These are phyloP conservation scores for Neonothopanus nambi DNA, from an alignment of 1,284 basidiomycete genomes.

Conservation along the genomic window DNA sequence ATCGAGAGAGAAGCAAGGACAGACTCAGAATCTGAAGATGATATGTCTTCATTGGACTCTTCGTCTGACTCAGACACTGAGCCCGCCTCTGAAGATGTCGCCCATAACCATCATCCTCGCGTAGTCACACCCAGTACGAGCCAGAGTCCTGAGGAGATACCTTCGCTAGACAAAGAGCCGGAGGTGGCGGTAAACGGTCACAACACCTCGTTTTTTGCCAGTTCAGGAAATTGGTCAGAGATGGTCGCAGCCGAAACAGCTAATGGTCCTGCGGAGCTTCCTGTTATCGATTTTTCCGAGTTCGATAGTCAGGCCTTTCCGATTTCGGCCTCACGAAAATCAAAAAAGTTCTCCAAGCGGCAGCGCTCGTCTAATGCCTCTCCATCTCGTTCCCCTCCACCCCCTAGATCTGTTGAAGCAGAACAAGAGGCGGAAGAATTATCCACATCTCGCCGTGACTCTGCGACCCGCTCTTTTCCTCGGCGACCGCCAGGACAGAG, in stretches of 20 bases:
- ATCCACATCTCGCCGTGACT: constrained; percentile 22
- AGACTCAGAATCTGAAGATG: constrained; percentile 52
- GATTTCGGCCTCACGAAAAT: constrained; percentile 35
- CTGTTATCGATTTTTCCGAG: constrained; percentile 78
- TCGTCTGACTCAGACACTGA: constrained; percentile 68
- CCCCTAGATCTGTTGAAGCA: constrained; percentile 22
- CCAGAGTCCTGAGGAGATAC: constrained; percentile 49
- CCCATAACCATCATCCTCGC: constrained; percentile 47
- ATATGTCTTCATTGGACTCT: constrained; percentile 56
- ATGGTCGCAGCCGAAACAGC: constrained; percentile 74
- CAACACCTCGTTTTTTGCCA: constrained; percentile 51
- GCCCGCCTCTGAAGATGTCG: constrained; percentile 60
- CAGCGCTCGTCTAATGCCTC: constrained; percentile 25
- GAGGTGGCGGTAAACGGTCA: constrained; percentile 29
- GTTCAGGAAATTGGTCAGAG: constrained; percentile 70
- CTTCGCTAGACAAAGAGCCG: constrained; percentile 23
- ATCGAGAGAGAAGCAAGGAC: constrained; percentile 66
- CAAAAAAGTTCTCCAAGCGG: constrained; percentile 33
- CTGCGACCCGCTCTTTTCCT: constrained; percentile 29
- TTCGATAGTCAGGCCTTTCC: constrained; percentile 46
- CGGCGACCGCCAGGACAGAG: constrained; percentile 52
- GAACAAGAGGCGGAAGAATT: constrained; percentile 21
- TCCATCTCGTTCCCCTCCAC: constrained; percentile 23
- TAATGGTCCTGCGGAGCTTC: constrained; percentile 62
- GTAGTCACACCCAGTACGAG: constrained; percentile 64